Base-by-base conservation (phyloP, 192 early-diverging fungal genomes). In the Rhizophagus prolifer region DNA sequence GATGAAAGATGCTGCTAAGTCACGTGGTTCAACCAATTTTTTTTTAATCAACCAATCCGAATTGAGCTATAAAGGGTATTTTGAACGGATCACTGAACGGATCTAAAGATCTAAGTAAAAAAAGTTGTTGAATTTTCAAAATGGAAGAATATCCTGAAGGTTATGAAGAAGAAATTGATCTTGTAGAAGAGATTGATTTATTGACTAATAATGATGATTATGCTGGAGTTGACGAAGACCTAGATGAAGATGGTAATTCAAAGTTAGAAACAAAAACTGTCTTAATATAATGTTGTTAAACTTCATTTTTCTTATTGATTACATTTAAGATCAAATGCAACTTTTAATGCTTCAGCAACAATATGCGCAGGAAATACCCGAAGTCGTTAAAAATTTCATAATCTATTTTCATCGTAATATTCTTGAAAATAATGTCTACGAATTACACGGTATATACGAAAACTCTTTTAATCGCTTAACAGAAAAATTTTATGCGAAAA, bases 401-500 rank as follows among this genome's bases (percentile, higher is more conserved):
- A 79, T 90, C 46, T 87, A 92, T 82, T 91, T 98, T 81, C 89
- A 95, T 82, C 87, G 90, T 38, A 91, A 92, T 81, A 82, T 97
- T 71, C 79, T 89, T 58, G 93, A 92, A 82, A 90, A 90, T 84
- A 94, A 92, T 75, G 90, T 91, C 34, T 92, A 91, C 82, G 96
- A 98, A 71, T 86, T 98, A 54, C 86, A 94, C 75, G 86, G 89
- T 68, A 92, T 94, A 80, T 98, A 97, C 79, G 96, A 97, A 79
- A 91, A 86, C 78, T 90, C 93, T 64, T 98, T 96, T 88, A 92
- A 92, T 82, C 91, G 92, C 75, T 86, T 97, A 30, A 96, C 95
- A 23, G 95, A 98, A 72, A 92, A 95, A 87, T 96, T 90, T 86
- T 98, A 92, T 81, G 82, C 87, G 31, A 97, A 98, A 86, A 81